Base-by-base conservation (phyloP, 139 green algal species). In the Volvox africanus region DNA sequence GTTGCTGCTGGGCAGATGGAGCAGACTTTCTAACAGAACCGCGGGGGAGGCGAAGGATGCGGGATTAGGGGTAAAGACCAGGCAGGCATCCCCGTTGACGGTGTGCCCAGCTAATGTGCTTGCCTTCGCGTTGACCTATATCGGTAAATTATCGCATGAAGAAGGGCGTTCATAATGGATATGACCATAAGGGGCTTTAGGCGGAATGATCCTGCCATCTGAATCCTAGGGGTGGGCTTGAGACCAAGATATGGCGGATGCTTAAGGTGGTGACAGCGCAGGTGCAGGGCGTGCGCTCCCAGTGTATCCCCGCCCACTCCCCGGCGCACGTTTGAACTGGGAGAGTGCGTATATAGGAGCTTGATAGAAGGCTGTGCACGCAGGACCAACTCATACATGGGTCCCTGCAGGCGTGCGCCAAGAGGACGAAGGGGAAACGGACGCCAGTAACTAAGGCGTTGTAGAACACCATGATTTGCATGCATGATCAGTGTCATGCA, bases 11-110 rank as follows among this genome's bases (percentile, higher is more conserved):
- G 79, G 18, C 24, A 26, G 37, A 9, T 50, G 12, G 2, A 87
- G 55, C 11, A 87, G 30, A 21, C 30, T 32, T 61, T 87, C 18
- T 16, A 87, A 6, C 14, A 76, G 61, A 32, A 61, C 55, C n/a
- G 50, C 80, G 2, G 55, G 80, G 80, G 55, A 75, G 21, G 79
- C 79, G 24, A 69, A 71, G n/a, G 30, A 55, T 32, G 55, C 18
- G 61, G 61, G 5, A 20, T 33, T 61, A 16, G 75, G 33, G 75
- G 17, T 81, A 35, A 79, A 9, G 61, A 89, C 28, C 28, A 89
- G 84, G 69, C 84, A 89, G 0, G 84, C 84, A n/a, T 89, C 84
- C 14, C 84, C 84, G 26, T 82, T 89, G 26, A 89, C 69, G 17
- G 67, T 61, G 69, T 89, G 84, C 1, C 84, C 84, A 12, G 84